These are phyloP conservation scores for Exserohilum rostratum DNA, from an alignment of 2,329 filamentous ascomycete species.

Conservation along the genomic window DNA sequence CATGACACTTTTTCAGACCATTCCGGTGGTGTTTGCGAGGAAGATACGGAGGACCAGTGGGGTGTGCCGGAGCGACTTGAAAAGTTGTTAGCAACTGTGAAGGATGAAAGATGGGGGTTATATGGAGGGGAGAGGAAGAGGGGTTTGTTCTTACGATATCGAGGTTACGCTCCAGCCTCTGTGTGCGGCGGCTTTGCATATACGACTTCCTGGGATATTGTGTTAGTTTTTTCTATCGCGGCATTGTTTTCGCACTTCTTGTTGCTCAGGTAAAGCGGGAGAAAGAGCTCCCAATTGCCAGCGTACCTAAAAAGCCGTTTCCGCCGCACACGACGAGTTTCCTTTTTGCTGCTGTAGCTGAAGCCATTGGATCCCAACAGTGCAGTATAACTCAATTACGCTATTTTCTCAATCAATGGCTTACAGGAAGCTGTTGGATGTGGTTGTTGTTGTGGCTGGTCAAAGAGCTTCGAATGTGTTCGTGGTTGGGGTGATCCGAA, in stretches of 20 bases:
- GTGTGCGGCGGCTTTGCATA: conserved; percentile 86
- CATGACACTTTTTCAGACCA: conserved; percentile 87
- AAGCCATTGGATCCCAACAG: conserved; percentile 56
- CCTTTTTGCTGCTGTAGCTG: conserved; percentile 66
- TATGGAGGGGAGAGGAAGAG: neutral
- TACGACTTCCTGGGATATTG: conserved; percentile 64
- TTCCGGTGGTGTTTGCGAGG: conserved; percentile 70
- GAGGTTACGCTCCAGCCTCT: conserved; percentile 92
- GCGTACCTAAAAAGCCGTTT: conserved; percentile 81
- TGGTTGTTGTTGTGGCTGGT: neutral
- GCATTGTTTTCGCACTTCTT: too few species aligned
- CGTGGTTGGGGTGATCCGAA: conserved; percentile 3
- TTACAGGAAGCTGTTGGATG: neutral
- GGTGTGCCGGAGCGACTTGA: conserved; percentile 86
- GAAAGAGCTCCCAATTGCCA: too few species aligned
- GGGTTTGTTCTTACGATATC: conserved; percentile 69
- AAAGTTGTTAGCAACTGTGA: neutral
- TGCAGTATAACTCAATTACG: neutral
- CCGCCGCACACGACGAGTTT: conserved; percentile 90
- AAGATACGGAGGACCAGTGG: conserved; percentile 79
- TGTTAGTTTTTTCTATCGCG: neutral
- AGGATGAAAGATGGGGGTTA: neutral
- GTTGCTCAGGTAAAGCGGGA: too few species aligned
- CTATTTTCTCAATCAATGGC: neutral
- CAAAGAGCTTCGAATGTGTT: neutral